These are phyloP conservation scores for Arbutus unedo DNA, from an alignment of 148 eudicot species.

Conservation along the genomic window DNA sequence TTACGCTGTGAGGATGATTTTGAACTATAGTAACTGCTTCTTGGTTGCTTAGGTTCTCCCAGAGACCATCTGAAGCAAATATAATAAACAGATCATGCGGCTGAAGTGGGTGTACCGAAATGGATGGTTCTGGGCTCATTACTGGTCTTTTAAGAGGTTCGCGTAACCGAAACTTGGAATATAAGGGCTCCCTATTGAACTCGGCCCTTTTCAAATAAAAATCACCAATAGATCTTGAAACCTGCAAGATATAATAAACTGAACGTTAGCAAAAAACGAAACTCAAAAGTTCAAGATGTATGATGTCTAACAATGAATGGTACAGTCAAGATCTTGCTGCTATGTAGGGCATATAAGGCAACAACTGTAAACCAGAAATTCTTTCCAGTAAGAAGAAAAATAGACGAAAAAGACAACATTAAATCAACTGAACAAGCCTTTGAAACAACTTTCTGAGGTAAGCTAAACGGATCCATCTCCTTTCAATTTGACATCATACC, in stretches of 20 bases:
- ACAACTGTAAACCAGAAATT: background rate
- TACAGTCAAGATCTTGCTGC: background rate
- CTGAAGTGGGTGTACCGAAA: constrained; percentile 52
- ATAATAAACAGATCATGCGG: constrained; percentile 74
- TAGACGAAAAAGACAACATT: background rate
- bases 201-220: constrained; percentile 68
- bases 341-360: background rate
- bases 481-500: background rate
- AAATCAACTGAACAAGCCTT: background rate
- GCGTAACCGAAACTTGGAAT: constrained; percentile 64
- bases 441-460: background rate
- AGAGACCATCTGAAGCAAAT: constrained; percentile 82
- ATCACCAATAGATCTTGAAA: constrained; percentile 83
- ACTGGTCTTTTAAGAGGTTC: constrained; percentile 76
- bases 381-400: background rate
- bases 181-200: constrained; percentile 73
- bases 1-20: constrained; percentile 59
- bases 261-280: constrained; percentile 10
- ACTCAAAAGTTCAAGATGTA: background rate
- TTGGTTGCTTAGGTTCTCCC: constrained; percentile 87
- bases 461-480: background rate
- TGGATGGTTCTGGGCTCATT: constrained; percentile 75
- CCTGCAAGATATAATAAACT: constrained; percentile 33
- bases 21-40: constrained; percentile 78
- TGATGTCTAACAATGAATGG: background rate